Percentiles rank a stretch among this genome's conserved stretches.
Conservation (phyloP, 1,284 basidiomycete genomes). For the Ustilago tritici region DNA sequence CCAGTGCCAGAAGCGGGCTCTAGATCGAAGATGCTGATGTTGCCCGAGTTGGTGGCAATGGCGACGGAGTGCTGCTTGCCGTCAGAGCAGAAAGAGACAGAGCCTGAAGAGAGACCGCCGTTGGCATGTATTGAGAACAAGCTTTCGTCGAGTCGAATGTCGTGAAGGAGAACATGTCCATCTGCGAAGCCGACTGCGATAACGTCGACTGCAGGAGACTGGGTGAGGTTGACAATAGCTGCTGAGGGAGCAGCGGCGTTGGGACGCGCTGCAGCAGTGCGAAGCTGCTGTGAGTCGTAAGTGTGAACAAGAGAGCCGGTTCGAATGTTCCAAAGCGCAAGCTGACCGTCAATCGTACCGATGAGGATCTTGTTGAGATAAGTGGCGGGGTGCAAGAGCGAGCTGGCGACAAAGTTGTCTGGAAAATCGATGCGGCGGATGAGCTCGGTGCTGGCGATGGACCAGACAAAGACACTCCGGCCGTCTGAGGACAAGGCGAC, state of each 20-base stretch:
- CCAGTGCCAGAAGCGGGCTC: constrained; percentile 42
- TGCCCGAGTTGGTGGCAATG: constrained; percentile 61
- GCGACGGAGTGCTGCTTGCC: constrained; percentile 69
- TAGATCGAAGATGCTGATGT: constrained; percentile 66
- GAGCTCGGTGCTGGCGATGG: constrained; percentile 66
- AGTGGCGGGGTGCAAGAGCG: constrained; percentile 90
- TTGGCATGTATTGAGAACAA: constrained; percentile 83
- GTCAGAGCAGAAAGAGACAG: constrained; percentile 89
- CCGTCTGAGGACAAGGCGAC: constrained; percentile 78
- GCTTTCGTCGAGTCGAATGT: constrained; percentile 85
- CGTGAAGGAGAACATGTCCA: constrained; percentile 88
- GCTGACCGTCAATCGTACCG: constrained; percentile 81
- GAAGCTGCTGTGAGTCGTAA: constrained; percentile 64
- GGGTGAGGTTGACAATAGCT: constrained; percentile 74
- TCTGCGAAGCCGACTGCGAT: constrained; percentile 89
- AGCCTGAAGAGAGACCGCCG: constrained; percentile 72
- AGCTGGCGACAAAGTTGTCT: constrained; percentile 80
- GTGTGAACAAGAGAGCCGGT: constrained; percentile 72
- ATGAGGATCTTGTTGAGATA: constrained; percentile 96
- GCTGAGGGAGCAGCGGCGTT: constrained; percentile 69
- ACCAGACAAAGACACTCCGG: constrained; percentile 83
- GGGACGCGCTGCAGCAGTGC: constrained; percentile 22
- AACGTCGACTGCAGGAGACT: constrained; percentile 96
- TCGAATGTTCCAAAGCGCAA: constrained; percentile 95
- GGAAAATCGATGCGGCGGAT: constrained; percentile 45